Base-by-base conservation (phyloP, 2,329 filamentous ascomycete species). In the Penicillium polonicum region DNA sequence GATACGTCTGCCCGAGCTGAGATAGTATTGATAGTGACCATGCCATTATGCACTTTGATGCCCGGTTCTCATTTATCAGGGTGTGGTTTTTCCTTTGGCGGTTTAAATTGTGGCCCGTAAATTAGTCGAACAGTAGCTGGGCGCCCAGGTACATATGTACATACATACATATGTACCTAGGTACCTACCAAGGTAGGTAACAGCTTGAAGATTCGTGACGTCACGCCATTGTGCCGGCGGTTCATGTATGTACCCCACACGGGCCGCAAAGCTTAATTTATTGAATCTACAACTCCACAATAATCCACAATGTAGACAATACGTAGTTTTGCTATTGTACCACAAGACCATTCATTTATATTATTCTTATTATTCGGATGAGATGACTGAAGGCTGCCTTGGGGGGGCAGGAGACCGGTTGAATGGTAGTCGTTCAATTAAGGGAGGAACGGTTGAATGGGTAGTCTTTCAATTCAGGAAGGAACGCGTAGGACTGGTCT, bases 201-300 rank as follows among this genome's bases (percentile, higher is more conserved):
- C 29, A 31, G 13, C 29, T 31, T 31, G 29, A 31, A 31, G 29
- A 31, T 23, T 17, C 23, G 19, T 52, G 38, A 33, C 38, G 29
- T 52, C 29, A 45, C 12, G 7, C 29, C 19, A 45, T 25, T 3
- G 38, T 13, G 15, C 35, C 31, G 23, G n/a, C n/a, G 44, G 25
- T 17, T 42, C 46, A 48, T 27, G 41, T 12, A 52, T 42, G 46
- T 23, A 31, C 48, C 19, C 53, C 46, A 52, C 53, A 19, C 53
- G 53, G 53, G 53, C 53, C 53, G 53, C 48, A 52, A 56, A 56
- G 46, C 48, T 56, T 56, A 56, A 31, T 33, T 5, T 21, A 44
- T 51, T 36, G 53, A 54, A 31, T 48, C 21, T 36, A 17, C 17
- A 23, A 19, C 21, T 36, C 29, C 52, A 55, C 44, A 27, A 25